A percentile compares a stretch with the other conserved stretches of the same genome.
Evolutionary conservation across 352 stramenopile genomes (phyloP).

Genomic region (Globisporangium yorkense): DNA sequence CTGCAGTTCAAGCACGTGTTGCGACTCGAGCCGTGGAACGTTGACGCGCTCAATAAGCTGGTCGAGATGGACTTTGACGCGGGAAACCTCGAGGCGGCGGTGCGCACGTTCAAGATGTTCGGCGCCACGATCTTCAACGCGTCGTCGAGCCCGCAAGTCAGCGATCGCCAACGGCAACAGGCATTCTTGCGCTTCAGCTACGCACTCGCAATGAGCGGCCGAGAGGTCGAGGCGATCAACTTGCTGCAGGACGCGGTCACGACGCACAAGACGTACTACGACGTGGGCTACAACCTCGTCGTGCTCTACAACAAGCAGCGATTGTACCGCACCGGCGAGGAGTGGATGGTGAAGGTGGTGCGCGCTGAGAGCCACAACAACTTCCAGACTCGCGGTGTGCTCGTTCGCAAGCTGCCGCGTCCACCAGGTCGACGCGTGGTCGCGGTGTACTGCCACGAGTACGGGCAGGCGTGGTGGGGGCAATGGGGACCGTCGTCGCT

Average conservation of each 20-base stretch:
- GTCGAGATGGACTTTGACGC: constrained; percentile 15
- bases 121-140: constrained; percentile 10
- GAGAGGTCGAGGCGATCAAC: constrained; percentile 22
- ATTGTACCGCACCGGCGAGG: constrained; percentile 25
- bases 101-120: constrained; percentile 21
- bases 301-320: constrained; percentile 27
- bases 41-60: constrained; percentile 21
- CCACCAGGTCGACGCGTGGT: constrained; percentile 32
- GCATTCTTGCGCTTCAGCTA: constrained; percentile 38
- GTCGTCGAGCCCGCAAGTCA: not conserved
- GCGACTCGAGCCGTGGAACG: constrained; percentile 14
- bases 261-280: constrained; percentile 28
- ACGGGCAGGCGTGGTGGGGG: constrained; percentile 87
- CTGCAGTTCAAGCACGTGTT: constrained; percentile 12
- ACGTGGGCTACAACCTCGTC: constrained; percentile 45
- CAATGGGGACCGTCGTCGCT: constrained; percentile 83
- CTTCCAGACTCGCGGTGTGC: constrained; percentile 20
- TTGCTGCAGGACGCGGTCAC: constrained; percentile 22
- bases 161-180: constrained; percentile 19
- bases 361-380: constrained; percentile 24
- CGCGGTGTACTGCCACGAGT: constrained; percentile 90
- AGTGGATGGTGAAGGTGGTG: constrained; percentile 24
- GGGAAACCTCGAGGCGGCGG: constrained; percentile 2
- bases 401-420: constrained; percentile 26
- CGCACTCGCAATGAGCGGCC: constrained; percentile 20